These are phyloP conservation scores for Anthracocystis setariae DNA, from an alignment of 1,284 basidiomycete species.

Conservation along the genomic window DNA sequence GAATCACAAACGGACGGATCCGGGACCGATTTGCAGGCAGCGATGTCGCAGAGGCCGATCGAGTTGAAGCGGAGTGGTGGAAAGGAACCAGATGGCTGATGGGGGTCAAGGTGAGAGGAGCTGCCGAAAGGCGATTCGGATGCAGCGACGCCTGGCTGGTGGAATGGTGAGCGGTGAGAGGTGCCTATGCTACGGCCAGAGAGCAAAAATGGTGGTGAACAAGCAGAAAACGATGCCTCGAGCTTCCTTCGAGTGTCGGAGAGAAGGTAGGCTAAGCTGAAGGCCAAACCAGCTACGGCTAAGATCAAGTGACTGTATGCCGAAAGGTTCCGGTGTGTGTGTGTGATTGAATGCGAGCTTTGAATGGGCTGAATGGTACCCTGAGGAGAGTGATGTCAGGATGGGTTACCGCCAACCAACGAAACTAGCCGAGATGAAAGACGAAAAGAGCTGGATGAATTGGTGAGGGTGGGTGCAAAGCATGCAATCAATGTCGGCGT, in stretches of 20 bases:
- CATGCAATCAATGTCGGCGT: neutral
- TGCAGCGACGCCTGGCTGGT: too few species aligned
- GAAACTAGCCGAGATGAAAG: neutral
- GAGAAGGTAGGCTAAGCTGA: neutral
- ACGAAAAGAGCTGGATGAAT: neutral
- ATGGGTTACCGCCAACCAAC: neutral
- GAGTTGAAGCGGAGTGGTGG: too few species aligned
- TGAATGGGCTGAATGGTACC: constrained; percentile 10
- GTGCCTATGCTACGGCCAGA: too few species aligned
- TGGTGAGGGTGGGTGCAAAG: neutral
- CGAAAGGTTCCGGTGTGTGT: constrained; percentile 14
- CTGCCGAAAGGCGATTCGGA: too few species aligned
- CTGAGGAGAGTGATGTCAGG: constrained; percentile 24
- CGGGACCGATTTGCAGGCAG: neutral
- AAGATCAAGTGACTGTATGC: constrained; percentile 12
- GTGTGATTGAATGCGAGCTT: neutral
- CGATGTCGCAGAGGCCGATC: neutral
- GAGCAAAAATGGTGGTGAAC: too few species aligned
- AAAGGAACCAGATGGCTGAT: too few species aligned
- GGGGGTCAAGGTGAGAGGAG: too few species aligned
- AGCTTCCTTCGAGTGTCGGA: neutral
- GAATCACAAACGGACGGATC: constrained; percentile 1
- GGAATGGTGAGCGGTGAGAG: too few species aligned
- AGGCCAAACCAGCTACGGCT: too few species aligned
- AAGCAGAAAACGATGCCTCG: too few species aligned